Evolutionary conservation across 257 asterid species (phyloP).

Genomic region (Nicotiana tabacum): DNA sequence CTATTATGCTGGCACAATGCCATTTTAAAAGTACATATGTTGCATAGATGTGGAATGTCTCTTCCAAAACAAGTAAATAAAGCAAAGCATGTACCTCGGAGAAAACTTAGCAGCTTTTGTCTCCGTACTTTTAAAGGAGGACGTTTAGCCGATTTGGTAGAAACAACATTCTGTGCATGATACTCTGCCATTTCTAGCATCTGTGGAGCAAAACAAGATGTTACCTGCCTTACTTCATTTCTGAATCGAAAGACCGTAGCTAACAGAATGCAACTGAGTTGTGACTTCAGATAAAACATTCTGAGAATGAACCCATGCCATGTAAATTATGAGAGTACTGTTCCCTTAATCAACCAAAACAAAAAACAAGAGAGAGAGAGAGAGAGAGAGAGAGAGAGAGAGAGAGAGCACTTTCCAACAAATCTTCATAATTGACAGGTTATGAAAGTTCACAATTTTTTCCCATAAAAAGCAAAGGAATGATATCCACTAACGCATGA

Average conservation of each 20-base stretch:
- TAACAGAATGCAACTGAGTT: background rate
- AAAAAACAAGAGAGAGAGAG: background rate
- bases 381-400: background rate
- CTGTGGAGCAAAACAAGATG: constrained; percentile 36
- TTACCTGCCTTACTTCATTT: background rate
- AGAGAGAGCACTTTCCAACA: background rate
- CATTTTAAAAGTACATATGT: background rate
- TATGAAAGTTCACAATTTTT: background rate
- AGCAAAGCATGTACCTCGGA: constrained; percentile 58
- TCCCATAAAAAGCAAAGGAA: background rate
- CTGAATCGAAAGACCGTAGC: background rate
- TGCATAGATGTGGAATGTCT: background rate
- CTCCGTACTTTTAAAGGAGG: constrained; percentile 82
- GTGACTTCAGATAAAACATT: background rate
- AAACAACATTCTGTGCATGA: constrained; percentile 69
- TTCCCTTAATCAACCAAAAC: background rate
- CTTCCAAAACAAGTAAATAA: background rate
- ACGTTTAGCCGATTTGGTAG: constrained; percentile 68
- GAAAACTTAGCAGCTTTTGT: constrained; percentile 77
- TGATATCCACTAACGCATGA: background rate
- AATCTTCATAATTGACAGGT: background rate
- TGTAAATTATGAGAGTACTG: background rate
- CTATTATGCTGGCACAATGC: background rate
- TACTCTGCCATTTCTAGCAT: constrained; percentile 85
- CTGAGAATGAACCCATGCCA: background rate